Evolutionary conservation across 2,329 filamentous ascomycete species (phyloP), one percentile per base, ranked within the genome.

Genomic region (Penicillium sp.): DNA sequence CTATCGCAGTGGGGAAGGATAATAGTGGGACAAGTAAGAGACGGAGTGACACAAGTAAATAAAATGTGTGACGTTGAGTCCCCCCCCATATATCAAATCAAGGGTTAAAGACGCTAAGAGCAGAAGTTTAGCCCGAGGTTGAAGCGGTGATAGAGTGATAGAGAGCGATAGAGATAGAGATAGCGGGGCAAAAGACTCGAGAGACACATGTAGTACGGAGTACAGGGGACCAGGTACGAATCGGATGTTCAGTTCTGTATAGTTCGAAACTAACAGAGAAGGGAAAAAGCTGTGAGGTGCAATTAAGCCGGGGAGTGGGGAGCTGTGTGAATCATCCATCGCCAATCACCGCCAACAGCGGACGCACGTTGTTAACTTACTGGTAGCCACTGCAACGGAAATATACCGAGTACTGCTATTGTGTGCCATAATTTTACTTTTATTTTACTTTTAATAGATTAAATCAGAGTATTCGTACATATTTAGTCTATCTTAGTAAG

Each of bases 281-380:
- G 22, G 59, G 46, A 48, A 37, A 46, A 46, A 56, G 48, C 45
- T 56, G 29, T 32, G 50, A 61, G 55, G 57, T 58, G 38, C 49
- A 35, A 26, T 45, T 47, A 53, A 63, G 55, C 49, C 50, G 45
- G n/a, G 34, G 45, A 59, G 62, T 62, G 63, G 61, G 51, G 63
- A 61, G 57, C 62, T 66, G 32, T 9, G 44, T 34, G 53, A 50
- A 44, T 50, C 40, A 53, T 42, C 22, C 18, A 45, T 51, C 55
- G 57, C 63, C 63, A 65, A 66, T 66, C 62, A 66, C 55, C 51
- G 55, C 35, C 51, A 59, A 49, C 54, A 50, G 48, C 45, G 38
- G 37, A 55, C 55, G 59, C 63, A 66, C 63, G 63, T 65, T 64
- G 38, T 29, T 24, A 34, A 52, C 50, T 58, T 38, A 61, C 49